Percentiles rank a stretch among this genome's conserved stretches.
These are phyloP conservation scores for Fusarium metavorans DNA, from an alignment of 2,329 filamentous ascomycete genomes.

Conservation along the genomic window DNA sequence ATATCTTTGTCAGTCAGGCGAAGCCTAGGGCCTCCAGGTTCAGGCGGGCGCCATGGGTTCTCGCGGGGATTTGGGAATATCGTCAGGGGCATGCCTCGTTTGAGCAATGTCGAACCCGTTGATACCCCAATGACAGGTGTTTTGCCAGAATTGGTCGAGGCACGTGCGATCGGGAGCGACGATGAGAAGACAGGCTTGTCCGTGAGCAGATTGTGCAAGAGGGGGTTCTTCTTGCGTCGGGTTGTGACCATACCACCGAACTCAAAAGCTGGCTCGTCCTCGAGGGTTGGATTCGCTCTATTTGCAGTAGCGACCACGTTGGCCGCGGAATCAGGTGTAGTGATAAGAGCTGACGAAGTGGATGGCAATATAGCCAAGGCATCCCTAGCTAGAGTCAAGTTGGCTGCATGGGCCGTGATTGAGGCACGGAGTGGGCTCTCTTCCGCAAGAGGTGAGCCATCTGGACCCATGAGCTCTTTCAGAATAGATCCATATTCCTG, in stretches of 20 bases:
- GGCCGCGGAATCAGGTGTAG: slow-evolving; percentile 86
- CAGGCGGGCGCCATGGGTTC: slow-evolving; percentile 76
- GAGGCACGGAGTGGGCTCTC: slow-evolving; percentile 45
- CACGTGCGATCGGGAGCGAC: slow-evolving; percentile 81
- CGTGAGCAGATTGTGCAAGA: slow-evolving; percentile 95
- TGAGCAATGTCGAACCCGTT: slow-evolving; percentile 80
- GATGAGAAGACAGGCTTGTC: slow-evolving; percentile 95
- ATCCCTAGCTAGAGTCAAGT: slow-evolving; percentile 78
- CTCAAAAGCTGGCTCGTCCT: slow-evolving; percentile 65
- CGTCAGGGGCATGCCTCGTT: slow-evolving; percentile 89
- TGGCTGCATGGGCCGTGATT: slow-evolving; percentile 68
- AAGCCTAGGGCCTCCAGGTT: slow-evolving; percentile 69
- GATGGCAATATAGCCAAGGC: slow-evolving; percentile 82
- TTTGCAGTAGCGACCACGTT: slow-evolving; percentile 54
- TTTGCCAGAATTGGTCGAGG: slow-evolving; percentile 53
- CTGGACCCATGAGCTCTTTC: slow-evolving; percentile 64
- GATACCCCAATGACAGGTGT: slow-evolving; percentile 30
- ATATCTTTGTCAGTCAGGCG: slow-evolving; percentile 83
- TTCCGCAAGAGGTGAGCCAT: slow-evolving; percentile 46
- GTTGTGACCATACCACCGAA: slow-evolving; percentile 66
- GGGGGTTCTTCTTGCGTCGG: slow-evolving; percentile 75
- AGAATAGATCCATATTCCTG: slow-evolving; percentile 84
- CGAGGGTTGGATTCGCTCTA: slow-evolving; percentile 34
- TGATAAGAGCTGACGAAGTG: slow-evolving; percentile 88
- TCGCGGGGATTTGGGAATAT: slow-evolving; percentile 82